Percentiles rank a stretch among this genome's conserved stretches.
phyloP scores from a whole-genome alignment of 495 filamentous ascomycete genomes.

The Articulospora tetracladia region DNA sequence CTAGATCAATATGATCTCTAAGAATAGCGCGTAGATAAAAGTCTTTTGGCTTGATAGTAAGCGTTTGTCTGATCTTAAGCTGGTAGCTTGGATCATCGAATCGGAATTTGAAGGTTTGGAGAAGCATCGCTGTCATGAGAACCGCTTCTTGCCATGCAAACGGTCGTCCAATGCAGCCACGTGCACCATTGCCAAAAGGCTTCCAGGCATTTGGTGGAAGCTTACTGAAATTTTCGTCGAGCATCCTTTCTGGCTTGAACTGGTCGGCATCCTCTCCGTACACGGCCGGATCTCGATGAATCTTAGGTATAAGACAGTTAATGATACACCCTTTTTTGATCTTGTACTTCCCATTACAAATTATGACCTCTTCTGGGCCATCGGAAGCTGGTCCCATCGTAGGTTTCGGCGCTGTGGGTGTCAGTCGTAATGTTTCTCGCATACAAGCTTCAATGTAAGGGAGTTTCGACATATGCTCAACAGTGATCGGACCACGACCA shows the following conservation, averaged over 20 bases:
- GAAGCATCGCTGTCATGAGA: constrained; percentile 47
- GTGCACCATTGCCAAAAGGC: constrained; percentile 54
- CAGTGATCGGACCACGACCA: constrained; percentile 56
- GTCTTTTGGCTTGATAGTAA: constrained; percentile 71
- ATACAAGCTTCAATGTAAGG: constrained; percentile 55
- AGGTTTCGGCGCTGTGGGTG: constrained; percentile 53
- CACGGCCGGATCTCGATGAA: constrained; percentile 43
- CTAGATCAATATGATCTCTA: constrained; percentile 54
- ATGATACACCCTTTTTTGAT: constrained; percentile 50
- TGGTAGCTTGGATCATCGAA: constrained; percentile 56
- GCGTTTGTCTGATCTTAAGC: constrained; percentile 63
- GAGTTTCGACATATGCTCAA: constrained; percentile 65
- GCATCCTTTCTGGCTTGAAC: constrained; percentile 62
- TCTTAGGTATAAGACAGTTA: constrained; percentile 51
- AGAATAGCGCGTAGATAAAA: constrained; percentile 66
- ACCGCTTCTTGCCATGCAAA: constrained; percentile 64
- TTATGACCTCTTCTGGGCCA: constrained; percentile 34
- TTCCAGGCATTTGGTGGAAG: constrained; percentile 55
- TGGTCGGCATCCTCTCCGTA: constrained; percentile 51
- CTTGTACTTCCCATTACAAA: constrained; percentile 65
- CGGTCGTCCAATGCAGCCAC: constrained; percentile 49
- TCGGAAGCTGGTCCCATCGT: constrained; percentile 36
- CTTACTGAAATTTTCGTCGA: constrained; percentile 56
- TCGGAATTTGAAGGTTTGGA: constrained; percentile 61
- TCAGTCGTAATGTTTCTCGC: constrained; percentile 66